Conservation (phyloP, 805 yeast genomes). For the Metschnikowia aberdeeniae region DNA sequence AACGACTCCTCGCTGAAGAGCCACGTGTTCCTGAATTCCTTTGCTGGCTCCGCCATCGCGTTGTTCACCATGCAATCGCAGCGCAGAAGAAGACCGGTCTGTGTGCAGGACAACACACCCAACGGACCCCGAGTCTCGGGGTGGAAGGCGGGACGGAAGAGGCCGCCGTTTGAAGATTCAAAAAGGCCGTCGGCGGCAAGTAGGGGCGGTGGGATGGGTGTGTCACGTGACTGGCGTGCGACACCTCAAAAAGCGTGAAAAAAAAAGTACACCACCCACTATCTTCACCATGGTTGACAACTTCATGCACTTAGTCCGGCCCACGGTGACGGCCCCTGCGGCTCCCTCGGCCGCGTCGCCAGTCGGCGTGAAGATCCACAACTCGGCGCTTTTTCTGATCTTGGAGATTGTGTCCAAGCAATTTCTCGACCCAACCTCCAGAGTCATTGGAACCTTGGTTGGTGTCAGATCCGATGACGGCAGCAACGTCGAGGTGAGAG, state of each 20-base stretch:
- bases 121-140: not conserved
- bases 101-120: not conserved
- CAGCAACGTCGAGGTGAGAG: constrained; percentile 63
- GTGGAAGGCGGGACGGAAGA: not conserved
- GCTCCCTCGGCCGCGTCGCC: constrained; percentile 44
- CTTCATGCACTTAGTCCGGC: constrained; percentile 48
- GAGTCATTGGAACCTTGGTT: constrained; percentile 78
- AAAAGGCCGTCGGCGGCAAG: too few species aligned
- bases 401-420: constrained; percentile 66
- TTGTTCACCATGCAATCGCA: not conserved
- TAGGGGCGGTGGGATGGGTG: not conserved
- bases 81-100: not conserved
- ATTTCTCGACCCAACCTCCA: constrained; percentile 36
- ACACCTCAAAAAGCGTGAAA: constrained; percentile 10
- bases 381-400: constrained; percentile 71
- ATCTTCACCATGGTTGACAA: constrained; percentile 13
- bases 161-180: not conserved
- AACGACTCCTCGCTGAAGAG: constrained; percentile 34
- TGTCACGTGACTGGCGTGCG: constrained; percentile 17
- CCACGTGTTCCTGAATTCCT: constrained; percentile 28
- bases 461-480: constrained; percentile 86
- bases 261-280: constrained; percentile 3
- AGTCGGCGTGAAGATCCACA: constrained; percentile 53
- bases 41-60: constrained; percentile 1
- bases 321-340: constrained; percentile 46